Base-by-base conservation (phyloP, 2,329 filamentous ascomycete species). In the Diaporthe aspalathi region DNA sequence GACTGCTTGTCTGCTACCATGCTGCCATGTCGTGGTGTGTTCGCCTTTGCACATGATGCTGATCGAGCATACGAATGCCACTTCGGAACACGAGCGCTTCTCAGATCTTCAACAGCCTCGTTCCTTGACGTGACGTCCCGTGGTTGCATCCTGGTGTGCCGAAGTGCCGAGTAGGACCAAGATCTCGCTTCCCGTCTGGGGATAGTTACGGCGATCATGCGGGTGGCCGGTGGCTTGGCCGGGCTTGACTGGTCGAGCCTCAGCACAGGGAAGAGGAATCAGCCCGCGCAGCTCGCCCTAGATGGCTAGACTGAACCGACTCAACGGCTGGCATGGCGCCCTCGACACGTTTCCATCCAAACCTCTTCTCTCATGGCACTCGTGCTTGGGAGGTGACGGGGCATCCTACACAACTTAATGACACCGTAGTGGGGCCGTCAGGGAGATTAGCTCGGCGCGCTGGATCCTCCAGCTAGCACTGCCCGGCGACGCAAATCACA, bases 161-260 rank as follows among this genome's bases (percentile, higher is more conserved):
- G 27, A 49, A 49, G 52, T 68, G 29, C 60, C 60, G 60, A 22
- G 60, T 65, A 65, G 14, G 29, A 66, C 62, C 56, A 53, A 66
- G 69, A 68, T 40, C 43, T 45, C 43, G 63, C 63, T 71, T 71
- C 69, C 53, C 16, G n/a, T 71, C 69, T 67, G 63, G 69, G 69
- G 47, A 45, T 52, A 35, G 53, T 24, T n/a, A 32, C 63, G 35
- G 22, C 45, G 53, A 45, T 67, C 69, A 62, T 29, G 53, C 54
- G 63, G 65, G 35, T 53, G 52, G 24, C 20, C 52, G 45, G 20
- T 27, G 27, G n/a, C 60, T 50, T 50, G 43, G 60, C 60, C 45
- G 11, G 32, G 16, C 32, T 47, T 68, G 52, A 71, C 20, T 68
- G 69, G 69, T 32, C 29, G n/a, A 57, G 27, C 11, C 38, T 27